Base-by-base conservation (phyloP, 2,329 filamentous ascomycete genomes). In the Lachnellula willkommii region DNA sequence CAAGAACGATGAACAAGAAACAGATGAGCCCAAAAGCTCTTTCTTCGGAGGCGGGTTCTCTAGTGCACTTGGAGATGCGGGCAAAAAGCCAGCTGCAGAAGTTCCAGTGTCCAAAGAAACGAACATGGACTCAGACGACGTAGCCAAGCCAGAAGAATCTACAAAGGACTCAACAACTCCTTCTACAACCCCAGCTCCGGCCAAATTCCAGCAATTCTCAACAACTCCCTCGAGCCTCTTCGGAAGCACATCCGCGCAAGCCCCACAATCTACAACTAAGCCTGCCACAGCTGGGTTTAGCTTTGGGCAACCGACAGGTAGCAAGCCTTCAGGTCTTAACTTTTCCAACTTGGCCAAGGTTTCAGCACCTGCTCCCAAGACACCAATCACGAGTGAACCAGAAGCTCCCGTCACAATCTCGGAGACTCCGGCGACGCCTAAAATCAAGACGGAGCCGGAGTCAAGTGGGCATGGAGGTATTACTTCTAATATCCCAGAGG, bases 31-130 rank as follows among this genome's bases (percentile, higher is more conserved):
- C 20, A 70, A 72, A n/a, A 74, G 74, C 12, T 75, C 76, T 5
- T 76, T 87, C 61, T 88, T 89, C 65, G 81, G 81, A n/a, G 75
- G 73, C 52, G 78, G 74, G 9, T 88, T 90, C 68, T 76, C 79
- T 6, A 78, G 79, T 55, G 79, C 80, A 14, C 73, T 90, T 28
- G 76, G 74, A 11, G 79, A 80, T 46, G 64, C 72, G 22, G 75
- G 76, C 56, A 66, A 73, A 35, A 59, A 68, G 22, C 65, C 64
- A 15, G 20, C 56, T 9, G 54, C 56, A 20, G 46, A 61, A 48
- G 39, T 53, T 37, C 61, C 66, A 35, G 57, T 61, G 37, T 65
- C 67, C 0, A 79, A 78, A 63, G 81, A 83, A 28, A 74, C 79
- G 55, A 77, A 80, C 47, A 83, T 83, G 80, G 66, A 69, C 50